phyloP scores from a whole-genome alignment of 2,329 filamentous ascomycete species.

The Calycina herbarum region DNA sequence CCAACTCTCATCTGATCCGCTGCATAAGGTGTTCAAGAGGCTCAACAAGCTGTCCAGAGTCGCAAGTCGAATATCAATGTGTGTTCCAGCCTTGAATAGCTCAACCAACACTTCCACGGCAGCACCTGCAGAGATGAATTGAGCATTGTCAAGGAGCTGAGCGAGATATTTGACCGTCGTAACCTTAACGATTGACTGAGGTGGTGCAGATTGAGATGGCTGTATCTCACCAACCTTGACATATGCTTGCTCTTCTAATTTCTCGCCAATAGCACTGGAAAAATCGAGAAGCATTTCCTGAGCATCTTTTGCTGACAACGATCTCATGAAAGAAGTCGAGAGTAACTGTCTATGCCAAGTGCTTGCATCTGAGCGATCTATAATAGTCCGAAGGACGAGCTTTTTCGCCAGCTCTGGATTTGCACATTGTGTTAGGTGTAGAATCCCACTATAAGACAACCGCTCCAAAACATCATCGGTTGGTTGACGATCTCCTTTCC shows the following conservation, averaged over 20 bases:
- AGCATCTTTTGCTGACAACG: conserved; percentile 15
- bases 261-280: too few relatives aligned
- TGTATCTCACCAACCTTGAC: conserved; percentile 16
- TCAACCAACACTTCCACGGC: conserved; percentile 98
- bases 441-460: conserved; percentile 32
- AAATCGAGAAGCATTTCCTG: too few relatives aligned
- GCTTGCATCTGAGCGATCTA: too few relatives aligned
- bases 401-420: conserved; percentile 1
- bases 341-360: conserved; percentile 44
- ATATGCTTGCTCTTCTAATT: conserved; percentile 20
- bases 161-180: conserved; percentile 46
- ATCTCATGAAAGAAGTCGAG: conserved; percentile 35
- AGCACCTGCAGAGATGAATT: conserved; percentile 59
- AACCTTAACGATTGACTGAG: conserved; percentile 38
- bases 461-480: conserved; percentile 24
- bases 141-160: conserved; percentile 38
- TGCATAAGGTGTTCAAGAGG: conserved; percentile 30
- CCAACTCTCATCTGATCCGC: conserved; percentile 15
- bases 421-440: conserved; percentile 32
- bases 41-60: conserved; percentile 39
- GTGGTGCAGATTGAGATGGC: conserved; percentile 11
- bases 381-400: too few relatives aligned
- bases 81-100: conserved; percentile 71
- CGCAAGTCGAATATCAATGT: conserved; percentile 41
- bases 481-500: conserved; percentile 15